Evolutionary conservation across 148 eudicot species (phyloP).

Genomic region (Silene conica): DNA sequence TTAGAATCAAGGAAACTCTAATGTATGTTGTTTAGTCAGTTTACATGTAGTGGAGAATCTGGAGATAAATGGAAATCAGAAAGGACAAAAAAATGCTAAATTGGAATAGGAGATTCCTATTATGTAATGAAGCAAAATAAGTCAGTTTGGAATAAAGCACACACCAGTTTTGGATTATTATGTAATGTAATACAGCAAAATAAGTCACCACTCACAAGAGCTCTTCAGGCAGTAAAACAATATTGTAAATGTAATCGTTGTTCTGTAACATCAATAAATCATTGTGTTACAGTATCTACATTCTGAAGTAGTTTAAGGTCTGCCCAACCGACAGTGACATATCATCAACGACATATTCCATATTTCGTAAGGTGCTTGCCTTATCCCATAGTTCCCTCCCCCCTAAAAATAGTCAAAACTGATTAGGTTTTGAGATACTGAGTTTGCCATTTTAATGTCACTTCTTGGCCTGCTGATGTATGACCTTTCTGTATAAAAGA

Average conservation of each 20-base stretch:
- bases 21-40: background rate
- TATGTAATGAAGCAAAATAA: background rate
- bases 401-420: background rate
- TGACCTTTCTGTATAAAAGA: conserved; percentile 68
- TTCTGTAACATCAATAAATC: background rate
- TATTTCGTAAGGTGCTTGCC: background rate
- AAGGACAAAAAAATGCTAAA: background rate
- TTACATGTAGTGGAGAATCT: background rate
- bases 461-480: conserved; percentile 22
- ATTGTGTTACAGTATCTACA: background rate
- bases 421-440: background rate
- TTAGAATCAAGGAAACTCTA: background rate
- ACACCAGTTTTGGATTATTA: no score
- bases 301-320: background rate
- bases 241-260: no score
- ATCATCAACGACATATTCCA: background rate
- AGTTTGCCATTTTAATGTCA: background rate
- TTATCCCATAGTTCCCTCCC: background rate
- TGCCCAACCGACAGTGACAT: background rate
- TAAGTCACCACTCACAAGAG: no score
- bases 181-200: no score
- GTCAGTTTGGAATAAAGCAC: no score
- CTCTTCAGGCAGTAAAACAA: no score
- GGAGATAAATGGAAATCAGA: background rate
- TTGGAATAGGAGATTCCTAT: background rate